Conservation (phyloP, 257 asterid species). For the Solanum arcanum region DNA sequence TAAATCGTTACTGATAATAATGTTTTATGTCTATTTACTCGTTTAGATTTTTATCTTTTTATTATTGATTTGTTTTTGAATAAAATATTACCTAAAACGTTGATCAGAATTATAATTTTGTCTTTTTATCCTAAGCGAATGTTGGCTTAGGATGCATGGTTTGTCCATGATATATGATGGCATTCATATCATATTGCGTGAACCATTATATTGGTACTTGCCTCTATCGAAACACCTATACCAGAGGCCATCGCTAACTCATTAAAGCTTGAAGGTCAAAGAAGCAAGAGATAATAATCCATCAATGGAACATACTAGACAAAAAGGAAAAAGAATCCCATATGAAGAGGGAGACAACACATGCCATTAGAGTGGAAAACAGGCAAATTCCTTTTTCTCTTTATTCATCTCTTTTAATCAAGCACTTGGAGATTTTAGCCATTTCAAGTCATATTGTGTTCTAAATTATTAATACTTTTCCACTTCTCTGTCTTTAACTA, state of each 20-base stretch:
- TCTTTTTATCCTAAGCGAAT: slow-evolving; percentile 14
- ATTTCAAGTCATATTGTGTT: not conserved
- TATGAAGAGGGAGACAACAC: not conserved
- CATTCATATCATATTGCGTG: slow-evolving; percentile 45
- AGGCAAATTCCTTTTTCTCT: not conserved
- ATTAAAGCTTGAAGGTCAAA: slow-evolving; percentile 53
- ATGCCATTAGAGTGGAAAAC: not conserved
- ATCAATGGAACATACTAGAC: not conserved
- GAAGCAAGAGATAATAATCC: slow-evolving; percentile 27
- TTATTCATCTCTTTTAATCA: not conserved
- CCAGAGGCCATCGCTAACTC: slow-evolving; percentile 66
- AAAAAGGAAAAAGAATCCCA: too few species aligned
- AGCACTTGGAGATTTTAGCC: not conserved
- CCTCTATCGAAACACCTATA: too few species aligned
- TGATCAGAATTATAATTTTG: too few species aligned
- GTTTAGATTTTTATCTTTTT: too few species aligned
- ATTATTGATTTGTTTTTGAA: too few species aligned
- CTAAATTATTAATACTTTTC: not conserved
- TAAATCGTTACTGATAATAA: too few species aligned
- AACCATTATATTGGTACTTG: slow-evolving; percentile 48
- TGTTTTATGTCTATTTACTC: too few species aligned
- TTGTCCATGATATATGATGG: slow-evolving; percentile 28
- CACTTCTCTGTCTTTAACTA: not conserved
- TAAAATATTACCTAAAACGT: too few species aligned
- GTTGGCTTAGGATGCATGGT: slow-evolving; percentile 65